phyloP scores from a whole-genome alignment of 192 early-diverging fungal genomes.

The Mycoemilia scoparia region DNA sequence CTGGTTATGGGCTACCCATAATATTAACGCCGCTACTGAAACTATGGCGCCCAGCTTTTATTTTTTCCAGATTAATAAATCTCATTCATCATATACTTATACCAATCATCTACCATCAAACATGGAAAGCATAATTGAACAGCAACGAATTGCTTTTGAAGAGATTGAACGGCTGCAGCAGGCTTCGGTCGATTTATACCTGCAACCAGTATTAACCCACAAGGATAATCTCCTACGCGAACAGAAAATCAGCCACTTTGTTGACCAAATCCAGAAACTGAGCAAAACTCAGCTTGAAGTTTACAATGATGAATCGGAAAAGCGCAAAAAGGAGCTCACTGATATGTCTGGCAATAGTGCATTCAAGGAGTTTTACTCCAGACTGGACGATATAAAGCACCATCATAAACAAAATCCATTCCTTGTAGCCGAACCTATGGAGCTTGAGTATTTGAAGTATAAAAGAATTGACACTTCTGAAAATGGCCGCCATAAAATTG shows the following conservation, averaged over 20 bases:
- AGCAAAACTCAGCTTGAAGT: constrained; percentile 41
- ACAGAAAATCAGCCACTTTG: constrained; percentile 50
- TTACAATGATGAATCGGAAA: constrained; percentile 53
- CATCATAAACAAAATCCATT: constrained; percentile 65
- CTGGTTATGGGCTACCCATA: no score
- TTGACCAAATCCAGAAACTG: constrained; percentile 49
- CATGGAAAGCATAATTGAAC: constrained; percentile 50
- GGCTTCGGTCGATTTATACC: constrained; percentile 64
- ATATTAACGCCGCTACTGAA: no score
- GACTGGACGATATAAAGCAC: constrained; percentile 62
- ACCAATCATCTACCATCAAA: not conserved
- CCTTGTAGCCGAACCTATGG: constrained; percentile 54
- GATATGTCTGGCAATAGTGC: constrained; percentile 45
- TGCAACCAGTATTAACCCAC: constrained; percentile 58
- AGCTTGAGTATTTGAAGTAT: constrained; percentile 53
- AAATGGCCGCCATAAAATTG: not conserved
- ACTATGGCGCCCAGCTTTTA: no score
- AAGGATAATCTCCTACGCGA: constrained; percentile 65
- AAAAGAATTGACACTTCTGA: not conserved
- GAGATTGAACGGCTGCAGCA: constrained; percentile 85
- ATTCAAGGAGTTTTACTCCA: constrained; percentile 75
- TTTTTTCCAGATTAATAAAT: no score
- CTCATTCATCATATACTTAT: no score
- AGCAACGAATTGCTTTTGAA: constrained; percentile 63
- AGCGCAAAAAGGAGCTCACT: constrained; percentile 47